These are phyloP conservation scores for Globisporangium okanoganense DNA, from an alignment of 352 stramenopile genomes.

Conservation along the genomic window DNA sequence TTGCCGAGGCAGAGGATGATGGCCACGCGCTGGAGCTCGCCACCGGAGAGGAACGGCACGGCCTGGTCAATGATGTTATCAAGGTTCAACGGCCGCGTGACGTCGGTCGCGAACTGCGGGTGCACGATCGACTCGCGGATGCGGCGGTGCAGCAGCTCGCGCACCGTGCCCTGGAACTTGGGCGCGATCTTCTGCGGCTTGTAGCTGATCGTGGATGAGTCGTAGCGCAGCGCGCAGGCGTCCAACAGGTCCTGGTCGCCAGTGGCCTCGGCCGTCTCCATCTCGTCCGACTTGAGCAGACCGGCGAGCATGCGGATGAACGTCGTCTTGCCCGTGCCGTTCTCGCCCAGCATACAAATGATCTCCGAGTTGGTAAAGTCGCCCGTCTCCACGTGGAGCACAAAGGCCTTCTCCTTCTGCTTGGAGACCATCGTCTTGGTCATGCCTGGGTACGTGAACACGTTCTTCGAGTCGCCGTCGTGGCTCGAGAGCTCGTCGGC, in stretches of 20 bases:
- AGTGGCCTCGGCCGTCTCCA: slow-evolving; percentile 76
- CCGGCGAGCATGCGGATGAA: slow-evolving; percentile 99
- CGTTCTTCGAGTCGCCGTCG: slow-evolving; percentile 86
- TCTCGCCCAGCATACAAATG: slow-evolving; percentile 98
- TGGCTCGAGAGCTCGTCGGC: slow-evolving; percentile 84
- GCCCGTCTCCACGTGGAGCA: slow-evolving; percentile 96
- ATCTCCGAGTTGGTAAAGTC: slow-evolving; percentile 99
- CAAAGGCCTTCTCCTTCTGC: slow-evolving; percentile 93
- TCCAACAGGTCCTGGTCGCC: slow-evolving; percentile 71
- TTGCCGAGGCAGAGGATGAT: slow-evolving; percentile 98
- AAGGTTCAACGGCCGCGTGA: slow-evolving; percentile 98
- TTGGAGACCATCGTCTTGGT: slow-evolving; percentile 98
- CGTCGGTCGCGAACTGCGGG: slow-evolving; percentile 98
- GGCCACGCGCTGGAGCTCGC: slow-evolving; percentile 98
- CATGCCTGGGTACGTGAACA: slow-evolving; percentile 97
- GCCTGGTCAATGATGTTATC: slow-evolving; percentile 99
- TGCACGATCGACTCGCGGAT: slow-evolving; percentile 97
- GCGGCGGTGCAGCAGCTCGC: slow-evolving; percentile 96
- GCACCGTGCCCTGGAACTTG: slow-evolving; percentile 95
- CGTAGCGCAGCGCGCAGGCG: slow-evolving; percentile 76
- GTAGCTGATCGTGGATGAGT: slow-evolving; percentile 91
- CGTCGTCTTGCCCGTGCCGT: slow-evolving; percentile 99
- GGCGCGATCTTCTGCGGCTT: slow-evolving; percentile 99
- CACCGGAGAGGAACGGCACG: slow-evolving; percentile 97
- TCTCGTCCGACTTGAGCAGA: slow-evolving; percentile 98